Evolutionary conservation across 106 monocot species (phyloP), one percentile per base, ranked within the genome.

Genomic region (Amphibolis antarctica): DNA sequence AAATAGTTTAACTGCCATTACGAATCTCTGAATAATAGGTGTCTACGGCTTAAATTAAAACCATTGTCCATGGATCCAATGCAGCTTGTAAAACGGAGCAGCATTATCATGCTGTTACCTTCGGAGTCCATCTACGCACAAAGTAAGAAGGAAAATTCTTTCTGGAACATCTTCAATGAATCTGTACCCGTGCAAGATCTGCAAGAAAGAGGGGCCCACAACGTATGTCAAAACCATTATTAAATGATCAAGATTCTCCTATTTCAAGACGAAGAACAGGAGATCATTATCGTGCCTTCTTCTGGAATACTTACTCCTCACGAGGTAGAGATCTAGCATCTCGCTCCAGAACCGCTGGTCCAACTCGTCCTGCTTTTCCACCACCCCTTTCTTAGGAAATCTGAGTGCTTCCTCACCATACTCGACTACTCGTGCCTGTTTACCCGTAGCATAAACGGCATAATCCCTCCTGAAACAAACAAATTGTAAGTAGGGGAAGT

Each of bases 401-500:
- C 82, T 10, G 96, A 98, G 60, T 90, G 84, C 69, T 81, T 90
- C 74, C 53, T 86, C 78, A 98, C 96, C 84, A 98, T 87, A 62
- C 71, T 87, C 72, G 90, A 49, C 66, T 90, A 77, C 67, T 98
- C 96, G 48, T 55, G 23, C 69, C 89, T 96, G n/a, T n/a, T n/a
- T n/a, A n/a, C n/a, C n/a, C n/a, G n/a, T n/a, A n/a, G n/a, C n/a
- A n/a, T n/a, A n/a, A n/a, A n/a, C n/a, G n/a, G n/a, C n/a, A n/a
- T 96, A 61, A 47, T 6, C 19, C 19, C 23, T n/a, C n/a, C n/a
- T n/a, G n/a, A 57, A 25, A 28, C 4, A 0, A 53, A 57, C 57
- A 57, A 10, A 28, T 15, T 4, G 15, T 57, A 15, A 28, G 17
- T 26, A 15, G 15, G 10, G 26, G 5, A 10, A 57, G 57, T 22